Conservation (phyloP, 1,139 yeast genomes). For the Geotrichum carabidarum region DNA sequence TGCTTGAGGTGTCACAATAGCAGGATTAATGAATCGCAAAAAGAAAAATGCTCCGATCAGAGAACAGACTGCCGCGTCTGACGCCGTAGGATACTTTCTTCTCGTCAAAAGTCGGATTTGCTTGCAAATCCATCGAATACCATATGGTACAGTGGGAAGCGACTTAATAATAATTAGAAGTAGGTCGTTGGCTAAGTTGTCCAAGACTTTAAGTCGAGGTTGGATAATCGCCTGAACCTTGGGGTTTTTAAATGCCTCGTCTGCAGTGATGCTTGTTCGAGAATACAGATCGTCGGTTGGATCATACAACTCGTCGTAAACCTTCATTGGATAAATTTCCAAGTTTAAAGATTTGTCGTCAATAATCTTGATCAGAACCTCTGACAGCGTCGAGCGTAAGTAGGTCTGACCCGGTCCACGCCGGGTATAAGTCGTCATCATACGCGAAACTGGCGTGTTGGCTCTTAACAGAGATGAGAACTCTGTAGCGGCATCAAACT, state of each 20-base stretch:
- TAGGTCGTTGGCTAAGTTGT: constrained; percentile 50
- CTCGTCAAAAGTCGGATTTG: constrained; percentile 62
- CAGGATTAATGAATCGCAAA: constrained; percentile 82
- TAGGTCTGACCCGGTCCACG: constrained; percentile 43
- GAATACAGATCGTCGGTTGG: constrained; percentile 27
- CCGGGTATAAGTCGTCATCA: constrained; percentile 44
- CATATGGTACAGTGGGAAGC: constrained; percentile 56
- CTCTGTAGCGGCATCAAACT: constrained; percentile 40
- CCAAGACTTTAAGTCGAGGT: constrained; percentile 37
- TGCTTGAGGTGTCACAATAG: constrained; percentile 85
- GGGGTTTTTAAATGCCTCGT: constrained; percentile 35
- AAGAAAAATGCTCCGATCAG: constrained; percentile 77
- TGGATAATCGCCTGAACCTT: constrained; percentile 33
- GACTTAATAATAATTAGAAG: constrained; percentile 60
- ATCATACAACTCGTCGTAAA: constrained; percentile 35
- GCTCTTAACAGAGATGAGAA: constrained; percentile 40
- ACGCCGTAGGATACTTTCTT: constrained; percentile 60
- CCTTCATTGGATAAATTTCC: constrained; percentile 39
- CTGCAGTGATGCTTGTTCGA: constrained; percentile 27
- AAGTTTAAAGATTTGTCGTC: constrained; percentile 33
- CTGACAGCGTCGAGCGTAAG: constrained; percentile 35
- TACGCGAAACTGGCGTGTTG: constrained; percentile 42
- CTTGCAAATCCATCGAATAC: constrained; percentile 68
- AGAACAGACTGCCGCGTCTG: constrained; percentile 49
- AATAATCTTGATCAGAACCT: constrained; percentile 33